Percentiles rank a stretch among this genome's conserved stretches.
Conservation (phyloP, 176 grass and related monocot genomes). For the Alopecurus myosuroides region DNA sequence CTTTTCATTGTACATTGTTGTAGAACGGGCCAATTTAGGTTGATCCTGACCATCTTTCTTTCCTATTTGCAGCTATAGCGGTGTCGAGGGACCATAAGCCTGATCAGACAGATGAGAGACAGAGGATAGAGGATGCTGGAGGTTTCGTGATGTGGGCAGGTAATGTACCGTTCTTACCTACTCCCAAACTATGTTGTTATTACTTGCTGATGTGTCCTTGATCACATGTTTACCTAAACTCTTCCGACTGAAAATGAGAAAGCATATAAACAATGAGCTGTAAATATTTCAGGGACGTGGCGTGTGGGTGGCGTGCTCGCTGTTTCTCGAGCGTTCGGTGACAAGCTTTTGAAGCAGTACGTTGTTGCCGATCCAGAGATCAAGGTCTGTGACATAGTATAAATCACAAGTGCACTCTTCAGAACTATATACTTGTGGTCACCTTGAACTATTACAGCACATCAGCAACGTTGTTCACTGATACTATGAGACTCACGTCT, state of each 20-base stretch:
- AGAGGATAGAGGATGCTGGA: conserved; percentile 82
- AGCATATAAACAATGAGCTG: too few relatives aligned
- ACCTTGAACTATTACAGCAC: too few relatives aligned
- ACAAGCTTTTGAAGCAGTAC: conserved; percentile 84
- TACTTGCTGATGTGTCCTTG: too few relatives aligned
- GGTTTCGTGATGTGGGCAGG: conserved; percentile 98
- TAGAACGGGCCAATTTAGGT: background rate
- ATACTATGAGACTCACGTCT: background rate
- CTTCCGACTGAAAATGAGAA: too few relatives aligned
- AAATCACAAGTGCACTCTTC: background rate
- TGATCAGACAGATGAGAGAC: conserved; percentile 73
- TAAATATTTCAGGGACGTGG: conserved; percentile 59
- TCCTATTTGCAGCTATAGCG: conserved; percentile 70
- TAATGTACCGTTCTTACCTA: too few relatives aligned
- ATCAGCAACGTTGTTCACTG: background rate
- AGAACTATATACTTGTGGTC: too few relatives aligned
- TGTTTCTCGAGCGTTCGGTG: conserved; percentile 87
- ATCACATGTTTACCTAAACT: too few relatives aligned
- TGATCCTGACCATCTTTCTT: too few relatives aligned
- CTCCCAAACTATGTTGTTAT: too few relatives aligned
- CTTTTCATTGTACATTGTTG: too few relatives aligned
- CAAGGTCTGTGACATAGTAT: conserved; percentile 40
- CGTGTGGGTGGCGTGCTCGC: conserved; percentile 87
- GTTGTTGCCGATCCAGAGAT: conserved; percentile 93
- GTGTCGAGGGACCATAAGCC: conserved; percentile 91